Conservation (phyloP, 2,329 filamentous ascomycete genomes). For the Venturia oleaginea region DNA sequence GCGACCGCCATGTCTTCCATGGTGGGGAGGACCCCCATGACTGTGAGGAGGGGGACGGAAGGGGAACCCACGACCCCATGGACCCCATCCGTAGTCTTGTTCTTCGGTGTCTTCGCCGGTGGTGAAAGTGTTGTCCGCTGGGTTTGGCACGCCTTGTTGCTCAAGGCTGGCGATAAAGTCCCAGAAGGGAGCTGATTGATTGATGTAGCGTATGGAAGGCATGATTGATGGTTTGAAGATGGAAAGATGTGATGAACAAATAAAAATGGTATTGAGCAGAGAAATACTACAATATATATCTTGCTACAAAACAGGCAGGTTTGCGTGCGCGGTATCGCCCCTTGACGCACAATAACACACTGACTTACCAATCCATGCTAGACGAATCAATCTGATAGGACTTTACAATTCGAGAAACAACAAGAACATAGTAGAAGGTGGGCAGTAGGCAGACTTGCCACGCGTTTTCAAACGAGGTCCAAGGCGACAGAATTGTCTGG, state of each 20-base stretch:
- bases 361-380: slow-evolving; percentile 3
- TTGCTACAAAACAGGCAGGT: slow-evolving; percentile 1
- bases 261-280: background rate
- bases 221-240: slow-evolving; percentile 28
- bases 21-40: slow-evolving; percentile 13
- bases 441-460: slow-evolving; percentile 1
- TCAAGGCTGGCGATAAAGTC: slow-evolving; percentile 45
- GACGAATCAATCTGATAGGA: slow-evolving; percentile 7
- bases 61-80: slow-evolving; percentile 15
- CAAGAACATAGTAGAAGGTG: background rate
- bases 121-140: slow-evolving; percentile 21
- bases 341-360: background rate
- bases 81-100: slow-evolving; percentile 25
- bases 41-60: slow-evolving; percentile 17
- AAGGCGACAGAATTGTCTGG: background rate
- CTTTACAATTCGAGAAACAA: background rate
- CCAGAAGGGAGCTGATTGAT: slow-evolving; percentile 46
- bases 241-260: background rate
- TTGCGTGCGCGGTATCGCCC: slow-evolving; percentile 5
- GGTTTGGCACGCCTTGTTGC: slow-evolving; percentile 34
- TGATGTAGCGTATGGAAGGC: slow-evolving; percentile 46
- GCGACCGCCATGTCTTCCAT: slow-evolving; percentile 1
- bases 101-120: slow-evolving; percentile 18
- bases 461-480: background rate
- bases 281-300: background rate